Evolutionary conservation across 1,139 yeast genomes (phyloP).

Genomic region (Yamadazyma oceani): DNA sequence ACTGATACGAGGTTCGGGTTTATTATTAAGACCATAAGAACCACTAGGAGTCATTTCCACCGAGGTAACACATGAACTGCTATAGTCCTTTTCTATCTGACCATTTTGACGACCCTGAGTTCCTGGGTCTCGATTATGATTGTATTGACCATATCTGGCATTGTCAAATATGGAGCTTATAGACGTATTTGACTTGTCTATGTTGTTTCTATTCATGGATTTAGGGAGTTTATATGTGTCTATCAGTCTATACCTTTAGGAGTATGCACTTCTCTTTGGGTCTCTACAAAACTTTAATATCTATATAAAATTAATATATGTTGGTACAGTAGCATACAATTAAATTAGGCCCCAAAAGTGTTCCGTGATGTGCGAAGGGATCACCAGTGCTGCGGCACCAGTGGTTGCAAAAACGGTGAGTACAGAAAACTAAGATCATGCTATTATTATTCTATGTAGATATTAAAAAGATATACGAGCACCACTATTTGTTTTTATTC

Average conservation of each 20-base stretch:
- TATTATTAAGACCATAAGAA: slow-evolving; percentile 4
- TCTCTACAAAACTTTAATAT: no score
- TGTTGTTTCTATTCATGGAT: not conserved
- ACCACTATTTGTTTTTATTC: not conserved
- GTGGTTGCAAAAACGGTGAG: not conserved
- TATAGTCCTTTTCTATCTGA: not conserved
- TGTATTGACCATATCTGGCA: not conserved
- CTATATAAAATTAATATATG: no score
- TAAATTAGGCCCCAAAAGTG: no score
- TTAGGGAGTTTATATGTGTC: not conserved
- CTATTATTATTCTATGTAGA: no score
- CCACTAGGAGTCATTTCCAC: slow-evolving; percentile 9
- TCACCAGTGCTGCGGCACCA: not conserved
- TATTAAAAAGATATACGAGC: not conserved
- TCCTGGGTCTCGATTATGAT: not conserved
- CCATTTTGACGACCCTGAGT: not conserved
- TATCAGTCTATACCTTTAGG: no score
- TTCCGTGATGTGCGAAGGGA: no score
- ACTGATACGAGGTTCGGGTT: slow-evolving; percentile 4
- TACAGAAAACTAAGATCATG: not conserved
- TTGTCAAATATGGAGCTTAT: not conserved
- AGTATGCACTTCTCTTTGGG: no score
- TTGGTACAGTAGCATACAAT: no score
- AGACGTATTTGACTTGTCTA: not conserved
- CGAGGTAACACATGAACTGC: slow-evolving; percentile 8